These are phyloP conservation scores for Groenewaldozyma sp. DNA, from an alignment of 1,139 yeast genomes.

Conservation along the genomic window DNA sequence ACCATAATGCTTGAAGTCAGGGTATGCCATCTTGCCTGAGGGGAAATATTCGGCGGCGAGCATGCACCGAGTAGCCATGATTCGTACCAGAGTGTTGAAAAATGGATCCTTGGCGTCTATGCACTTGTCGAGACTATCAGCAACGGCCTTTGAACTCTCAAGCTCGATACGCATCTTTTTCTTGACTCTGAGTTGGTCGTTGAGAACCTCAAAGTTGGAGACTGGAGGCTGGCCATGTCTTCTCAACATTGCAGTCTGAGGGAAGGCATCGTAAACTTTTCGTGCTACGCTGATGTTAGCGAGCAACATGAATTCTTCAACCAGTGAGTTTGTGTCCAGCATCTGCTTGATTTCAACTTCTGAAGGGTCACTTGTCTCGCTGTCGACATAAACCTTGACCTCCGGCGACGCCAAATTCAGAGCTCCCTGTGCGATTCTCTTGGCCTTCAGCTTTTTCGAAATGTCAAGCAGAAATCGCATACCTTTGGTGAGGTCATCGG, in stretches of 20 bases:
- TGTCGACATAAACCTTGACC: conserved; percentile 93
- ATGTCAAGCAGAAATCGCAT: conserved; percentile 73
- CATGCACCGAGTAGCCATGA: conserved; percentile 98
- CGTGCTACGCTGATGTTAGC: conserved; percentile 96
- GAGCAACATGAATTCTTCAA: conserved; percentile 96
- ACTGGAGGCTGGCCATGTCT: conserved; percentile 96
- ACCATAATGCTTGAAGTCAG: conserved; percentile 97
- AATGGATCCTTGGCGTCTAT: conserved; percentile 75
- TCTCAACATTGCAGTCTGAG: conserved; percentile 93
- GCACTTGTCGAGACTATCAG: conserved; percentile 88
- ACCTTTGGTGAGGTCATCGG: conserved; percentile 79
- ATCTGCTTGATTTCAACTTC: conserved; percentile 88
- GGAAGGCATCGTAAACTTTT: conserved; percentile 83
- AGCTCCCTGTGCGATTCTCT: conserved; percentile 91
- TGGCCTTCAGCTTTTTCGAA: conserved; percentile 77
- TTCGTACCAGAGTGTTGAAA: conserved; percentile 87
- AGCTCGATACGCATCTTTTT: conserved; percentile 64
- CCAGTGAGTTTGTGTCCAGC: conserved; percentile 86
- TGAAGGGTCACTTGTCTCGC: conserved; percentile 94
- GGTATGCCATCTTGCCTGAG: conserved; percentile 82
- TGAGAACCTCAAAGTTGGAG: conserved; percentile 78
- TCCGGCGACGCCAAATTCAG: conserved; percentile 95
- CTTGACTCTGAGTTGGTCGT: conserved; percentile 80
- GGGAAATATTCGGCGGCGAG: conserved; percentile 98
- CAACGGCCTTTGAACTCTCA: conserved; percentile 83